Conservation (phyloP, 139 green algal species). For the Coelastrella sp. region DNA sequence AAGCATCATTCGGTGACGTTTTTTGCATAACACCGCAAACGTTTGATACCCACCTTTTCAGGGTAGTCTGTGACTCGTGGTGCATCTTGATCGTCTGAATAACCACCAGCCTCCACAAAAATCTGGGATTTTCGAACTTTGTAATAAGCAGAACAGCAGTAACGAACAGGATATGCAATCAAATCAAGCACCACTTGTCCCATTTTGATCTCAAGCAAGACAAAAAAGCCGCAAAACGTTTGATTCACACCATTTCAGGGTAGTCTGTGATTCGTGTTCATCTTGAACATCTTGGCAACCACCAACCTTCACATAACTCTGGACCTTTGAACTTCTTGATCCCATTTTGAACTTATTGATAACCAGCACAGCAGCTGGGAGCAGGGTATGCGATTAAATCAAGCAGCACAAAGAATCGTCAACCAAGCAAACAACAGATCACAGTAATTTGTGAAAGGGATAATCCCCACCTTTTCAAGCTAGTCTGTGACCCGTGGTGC, state of each 20-base stretch:
- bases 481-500: constrained; percentile 63
- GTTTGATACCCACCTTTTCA: constrained; percentile 17
- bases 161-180: constrained; percentile 69
- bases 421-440: too few relatives aligned
- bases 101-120: not conserved
- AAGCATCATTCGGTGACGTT: too few relatives aligned
- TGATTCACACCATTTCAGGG: constrained; percentile 50
- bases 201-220: too few relatives aligned
- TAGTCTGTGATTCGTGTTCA: not conserved
- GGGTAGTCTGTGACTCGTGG: constrained; percentile 68
- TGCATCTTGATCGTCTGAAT: not conserved
- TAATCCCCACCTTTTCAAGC: constrained; percentile 50
- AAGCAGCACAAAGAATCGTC: too few relatives aligned
- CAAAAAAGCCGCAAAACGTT: not conserved
- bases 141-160: not conserved
- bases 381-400: too few relatives aligned
- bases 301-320: not conserved
- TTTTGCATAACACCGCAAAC: too few relatives aligned
- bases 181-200: too few relatives aligned
- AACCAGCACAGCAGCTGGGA: too few relatives aligned
- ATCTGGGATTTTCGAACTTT: not conserved
- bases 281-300: not conserved
- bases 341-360: too few relatives aligned
- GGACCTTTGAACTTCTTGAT: too few relatives aligned
- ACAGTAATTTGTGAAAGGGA: not conserved